Evolutionary conservation across 495 filamentous ascomycete genomes (phyloP).

Genomic region (Aspergillus bertholletiae): DNA sequence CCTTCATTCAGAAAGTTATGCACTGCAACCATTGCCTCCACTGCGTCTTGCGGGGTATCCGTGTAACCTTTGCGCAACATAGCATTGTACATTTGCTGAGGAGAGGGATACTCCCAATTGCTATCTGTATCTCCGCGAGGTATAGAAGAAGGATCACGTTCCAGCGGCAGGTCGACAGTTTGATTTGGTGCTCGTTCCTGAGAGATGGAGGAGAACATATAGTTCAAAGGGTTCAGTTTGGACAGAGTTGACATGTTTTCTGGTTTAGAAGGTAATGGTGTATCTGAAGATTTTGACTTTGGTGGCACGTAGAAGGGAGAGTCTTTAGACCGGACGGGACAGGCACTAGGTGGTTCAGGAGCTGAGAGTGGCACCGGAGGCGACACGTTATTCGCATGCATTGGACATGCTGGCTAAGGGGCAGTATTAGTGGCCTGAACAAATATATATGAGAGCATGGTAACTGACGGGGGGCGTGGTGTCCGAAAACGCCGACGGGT

Average conservation of each 20-base stretch:
- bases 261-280: conserved; percentile 24
- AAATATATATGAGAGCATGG: not conserved
- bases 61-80: conserved; percentile 93
- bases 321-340: conserved; percentile 48
- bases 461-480: conserved; percentile 65
- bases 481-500: conserved; percentile 34
- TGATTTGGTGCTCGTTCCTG: conserved; percentile 73
- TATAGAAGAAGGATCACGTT: conserved; percentile 80
- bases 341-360: conserved; percentile 44
- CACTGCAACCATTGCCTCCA: conserved; percentile 95
- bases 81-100: conserved; percentile 99
- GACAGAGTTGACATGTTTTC: conserved; percentile 50
- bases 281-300: conserved; percentile 20
- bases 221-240: conserved; percentile 88
- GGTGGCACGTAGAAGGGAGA: conserved; percentile 38
- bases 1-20: conserved; percentile 99
- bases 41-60: conserved; percentile 85
- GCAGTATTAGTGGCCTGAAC: conserved; percentile 28
- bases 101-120: conserved; percentile 97
- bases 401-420: conserved; percentile 79
- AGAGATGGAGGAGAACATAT: conserved; percentile 86
- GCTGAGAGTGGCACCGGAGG: conserved; percentile 38
- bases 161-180: conserved; percentile 65
- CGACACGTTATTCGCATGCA: conserved; percentile 65
- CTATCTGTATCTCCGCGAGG: conserved; percentile 68